phyloP scores from a whole-genome alignment of 163 green algal genomes.

The Scenedesmus sp. region DNA sequence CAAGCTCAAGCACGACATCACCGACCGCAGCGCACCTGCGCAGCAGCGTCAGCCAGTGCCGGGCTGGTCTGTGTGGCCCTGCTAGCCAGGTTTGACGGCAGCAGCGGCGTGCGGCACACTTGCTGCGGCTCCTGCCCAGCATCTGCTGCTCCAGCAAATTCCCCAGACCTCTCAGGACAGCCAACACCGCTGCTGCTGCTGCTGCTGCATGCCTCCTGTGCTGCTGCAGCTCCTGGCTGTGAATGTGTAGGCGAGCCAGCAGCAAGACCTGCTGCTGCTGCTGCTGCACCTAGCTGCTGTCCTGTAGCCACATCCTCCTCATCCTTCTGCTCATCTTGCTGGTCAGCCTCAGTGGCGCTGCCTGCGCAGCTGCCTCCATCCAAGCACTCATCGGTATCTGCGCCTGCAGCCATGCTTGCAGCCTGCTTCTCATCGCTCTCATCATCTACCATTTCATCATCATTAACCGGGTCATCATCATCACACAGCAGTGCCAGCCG shows the following conservation, averaged over 20 bases:
- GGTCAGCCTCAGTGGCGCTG: neutral
- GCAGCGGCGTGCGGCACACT: constrained; percentile 11
- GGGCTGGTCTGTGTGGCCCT: constrained; percentile 40
- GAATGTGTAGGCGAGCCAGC: neutral
- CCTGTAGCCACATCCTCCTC: neutral
- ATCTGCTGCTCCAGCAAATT: neutral
- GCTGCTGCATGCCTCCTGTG: neutral
- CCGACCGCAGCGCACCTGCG: neutral
- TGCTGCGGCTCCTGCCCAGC: neutral
- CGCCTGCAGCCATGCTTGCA: neutral
- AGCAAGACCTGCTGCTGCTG: neutral
- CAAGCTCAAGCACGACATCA: too few relatives aligned
- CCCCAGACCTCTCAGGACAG: neutral
- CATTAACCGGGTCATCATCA: neutral
- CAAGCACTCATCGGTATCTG: neutral
- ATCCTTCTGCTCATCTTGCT: neutral
- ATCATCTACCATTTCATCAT: neutral
- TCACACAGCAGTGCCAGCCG: constrained; percentile 35
- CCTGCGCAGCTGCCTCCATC: neutral
- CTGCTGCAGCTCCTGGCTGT: neutral
- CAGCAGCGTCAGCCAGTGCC: neutral
- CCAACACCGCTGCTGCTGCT: neutral
- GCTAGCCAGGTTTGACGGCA: constrained; percentile 12
- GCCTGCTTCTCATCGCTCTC: neutral
- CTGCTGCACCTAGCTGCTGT: neutral